These are phyloP conservation scores for Centella asiatica DNA, from an alignment of 129 eudicot species.

Conservation along the genomic window DNA sequence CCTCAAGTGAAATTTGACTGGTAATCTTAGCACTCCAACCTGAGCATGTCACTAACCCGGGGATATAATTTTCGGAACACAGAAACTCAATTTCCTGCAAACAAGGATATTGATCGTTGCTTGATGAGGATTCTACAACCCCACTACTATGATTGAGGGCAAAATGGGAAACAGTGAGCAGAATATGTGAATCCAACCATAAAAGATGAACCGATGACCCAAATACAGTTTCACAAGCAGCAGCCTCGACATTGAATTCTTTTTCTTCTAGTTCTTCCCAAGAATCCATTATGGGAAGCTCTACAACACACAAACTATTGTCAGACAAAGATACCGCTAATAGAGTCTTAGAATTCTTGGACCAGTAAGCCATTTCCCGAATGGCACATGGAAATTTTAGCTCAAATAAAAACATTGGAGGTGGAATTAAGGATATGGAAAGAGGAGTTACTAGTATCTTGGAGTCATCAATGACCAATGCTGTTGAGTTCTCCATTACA, in stretches of 20 bases:
- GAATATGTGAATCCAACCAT: conserved; percentile 77
- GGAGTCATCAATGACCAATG: conserved; percentile 81
- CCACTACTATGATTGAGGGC: conserved; percentile 18
- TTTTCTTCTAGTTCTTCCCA: conserved; percentile 86
- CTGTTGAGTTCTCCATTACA: conserved; percentile 65
- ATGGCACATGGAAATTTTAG: conserved; percentile 64
- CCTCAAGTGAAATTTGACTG: conserved; percentile 35
- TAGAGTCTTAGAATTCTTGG: conserved; percentile 38
- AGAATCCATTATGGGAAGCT: conserved; percentile 62
- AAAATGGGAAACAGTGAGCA: conserved; percentile 43
- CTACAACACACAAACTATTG: conserved; percentile 73
- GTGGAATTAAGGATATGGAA: conserved; percentile 63
- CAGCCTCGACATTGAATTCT: conserved; percentile 44
- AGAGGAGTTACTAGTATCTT: conserved; percentile 75
- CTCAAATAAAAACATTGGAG: conserved; percentile 74
- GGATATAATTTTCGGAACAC: conserved; percentile 67
- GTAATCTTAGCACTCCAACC: conserved; percentile 49
- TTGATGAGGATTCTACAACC: conserved; percentile 10
- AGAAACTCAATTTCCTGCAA: conserved; percentile 61
- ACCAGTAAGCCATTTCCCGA: conserved; percentile 55
- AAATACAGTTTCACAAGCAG: conserved; percentile 21
- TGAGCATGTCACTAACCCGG: conserved; percentile 56
- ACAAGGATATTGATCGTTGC: conserved; percentile 24
- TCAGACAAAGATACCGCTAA: conserved; percentile 76
- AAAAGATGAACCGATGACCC: conserved; percentile 50